Evolutionary conservation across 305 asterid species (phyloP), one percentile per base, ranked within the genome.

Genomic region (Fraxinus ornus): DNA sequence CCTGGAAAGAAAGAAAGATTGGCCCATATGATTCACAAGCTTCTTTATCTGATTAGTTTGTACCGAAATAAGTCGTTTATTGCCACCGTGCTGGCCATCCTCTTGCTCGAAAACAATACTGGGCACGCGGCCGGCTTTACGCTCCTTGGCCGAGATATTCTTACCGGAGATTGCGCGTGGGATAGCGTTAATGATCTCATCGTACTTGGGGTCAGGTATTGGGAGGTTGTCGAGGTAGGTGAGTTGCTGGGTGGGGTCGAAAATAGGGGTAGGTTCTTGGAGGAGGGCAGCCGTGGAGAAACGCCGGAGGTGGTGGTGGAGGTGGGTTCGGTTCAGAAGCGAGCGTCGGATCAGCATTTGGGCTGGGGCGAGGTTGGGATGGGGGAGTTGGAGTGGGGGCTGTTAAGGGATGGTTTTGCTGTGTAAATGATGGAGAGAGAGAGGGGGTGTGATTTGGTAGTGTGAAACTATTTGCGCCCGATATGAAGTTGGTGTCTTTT

Each of bases 31-130:
- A 84, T 76, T 90, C 15, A 97, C 98, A 37, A 97, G 98, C 88
- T 97, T 97, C 91, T 92, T 95, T 28, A 97, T 91, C 95, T 95
- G 98, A 80, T 97, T 97, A 17, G 84, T 81, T 79, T 90, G 92
- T 2, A 97, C 97, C 4, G 98, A 92, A 76, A 97, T 88, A 78
- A 97, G 96, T 80, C 97, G 91, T 88, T 97, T 95, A 84, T 92
- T 97, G 80, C 98, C 98, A 30, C 99, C 99, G 80, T 91, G 92
- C 86, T 97, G 96, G 17, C 98, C 99, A 71, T 97, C 97, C 33
- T 93, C 98, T 77, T 95, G 95, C 90, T 97, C 98, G 84, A 94
- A 94, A 15, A 97, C 93, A 79, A 97, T 93, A 86, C 98, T 92
- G 0, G 98, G 99, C 0, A 93, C 95, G 19, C 95, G 90, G 15